Evolutionary conservation across 768 basidiomycete species (phyloP), one percentile per base, ranked within the genome.

Genomic region (Peribolospora kevripleyi): DNA sequence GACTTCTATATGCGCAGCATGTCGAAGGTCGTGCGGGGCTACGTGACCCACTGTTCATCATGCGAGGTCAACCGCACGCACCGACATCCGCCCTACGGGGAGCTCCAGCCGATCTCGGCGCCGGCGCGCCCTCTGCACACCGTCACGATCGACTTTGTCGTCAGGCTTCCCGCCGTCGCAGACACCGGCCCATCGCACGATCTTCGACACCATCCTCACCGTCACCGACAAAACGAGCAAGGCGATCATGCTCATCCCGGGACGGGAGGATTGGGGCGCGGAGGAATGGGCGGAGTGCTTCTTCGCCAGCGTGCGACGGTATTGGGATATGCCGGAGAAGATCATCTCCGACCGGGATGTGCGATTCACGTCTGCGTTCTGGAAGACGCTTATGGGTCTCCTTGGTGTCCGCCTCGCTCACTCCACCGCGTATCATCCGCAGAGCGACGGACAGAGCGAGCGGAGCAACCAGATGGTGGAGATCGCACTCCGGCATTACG

Each of bases 401-500:
- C 50, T 56, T 1, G 9, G 40, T 4, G 70, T 74, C 46, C 48
- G 68, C 10, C 52, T 52, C 2, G 66, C 65, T 42, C 58, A 68
- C 0, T 68, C 66, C 6, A 74, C 72, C 0, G 72, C 71, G 0
- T 74, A 68, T 51, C 73, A 73, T 54, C 74, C 73, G 0, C 68
- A 71, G 52, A 68, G 67, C 3, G 67, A 72, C 54, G 70, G 73
- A 0, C 69, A 71, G 47, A 71, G 69, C 0, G 71, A 75, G 54
- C 55, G 64, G 1, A 58, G 68, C 9, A 72, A 74, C 55, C 70
- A 71, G 54, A 61, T 66, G 5, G 25, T 73, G 0, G 70, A 74
- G 55, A 64, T 65, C 9, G 70, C 69, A 55, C 67, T 74, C 0
- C 60, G 68, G 0, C 49, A 66, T 0, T 72, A 65, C 58, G 50